Base-by-base conservation (phyloP, 1,284 basidiomycete genomes). In the Mycena sp. region DNA sequence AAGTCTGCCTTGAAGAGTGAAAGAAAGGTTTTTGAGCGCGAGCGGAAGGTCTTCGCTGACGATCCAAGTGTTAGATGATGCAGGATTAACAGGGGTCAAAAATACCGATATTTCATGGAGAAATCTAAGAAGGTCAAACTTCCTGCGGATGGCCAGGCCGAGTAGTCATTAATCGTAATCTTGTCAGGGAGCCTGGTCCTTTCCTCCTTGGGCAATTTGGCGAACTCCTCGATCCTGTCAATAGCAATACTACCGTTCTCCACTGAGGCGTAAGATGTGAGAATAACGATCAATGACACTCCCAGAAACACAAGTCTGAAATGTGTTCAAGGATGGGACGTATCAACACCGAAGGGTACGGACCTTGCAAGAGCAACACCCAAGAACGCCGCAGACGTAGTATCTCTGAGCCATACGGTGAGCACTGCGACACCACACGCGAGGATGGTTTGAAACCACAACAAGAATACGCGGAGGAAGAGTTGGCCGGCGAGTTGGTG, bases 391-490 rank as follows among this genome's bases (percentile, higher is more conserved):
- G 60, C 40, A 17, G 60, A 61, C 2, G 53, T 61, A 2, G 25
- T 23, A 40, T 51, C 53, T 50, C 60, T 43, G 3, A 61, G 52
- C 53, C 29, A 56, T 38, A 61, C 53, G 14, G 60, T 56, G 12
- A 61, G 46, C 1, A 56, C n/a, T 14, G 48, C 60, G 21, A 61
- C 46, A n/a, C 29, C 29, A 25, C 52, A 61, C 14, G 52, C 52
- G 11, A 61, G 52, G 44, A 61, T 35, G 1, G 58, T 35, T 29
- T 61, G 58, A 28, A 61, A 54, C 58, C 58, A 61, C n/a, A n/a
- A n/a, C n/a, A n/a, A n/a, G n/a, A n/a, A n/a, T n/a, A n/a, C n/a
- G n/a, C n/a, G n/a, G n/a, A 60, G 51, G 50, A 61, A 61, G 35
- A 55, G 46, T 40, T 55, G 52, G 4, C 51, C 52, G 29, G 29